Conservation (phyloP, 129 eudicot genomes). For the Mikania micrantha region DNA sequence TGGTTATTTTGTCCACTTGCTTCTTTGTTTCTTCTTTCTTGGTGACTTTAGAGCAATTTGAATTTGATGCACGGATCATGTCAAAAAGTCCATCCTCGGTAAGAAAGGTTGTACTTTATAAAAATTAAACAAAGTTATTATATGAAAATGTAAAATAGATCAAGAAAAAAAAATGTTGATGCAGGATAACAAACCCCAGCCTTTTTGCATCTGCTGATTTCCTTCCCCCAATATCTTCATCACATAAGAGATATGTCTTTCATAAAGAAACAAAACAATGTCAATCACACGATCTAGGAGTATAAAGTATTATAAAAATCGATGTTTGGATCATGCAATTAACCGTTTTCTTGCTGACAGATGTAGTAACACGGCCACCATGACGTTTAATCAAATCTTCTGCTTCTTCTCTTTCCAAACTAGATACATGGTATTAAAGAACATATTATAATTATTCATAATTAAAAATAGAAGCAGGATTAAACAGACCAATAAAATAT, state of each 20-base stretch:
- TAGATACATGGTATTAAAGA: constrained; percentile 25
- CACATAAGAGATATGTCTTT: constrained; percentile 89
- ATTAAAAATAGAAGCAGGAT: background rate
- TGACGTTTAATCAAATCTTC: constrained; percentile 90
- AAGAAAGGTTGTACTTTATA: constrained; percentile 59
- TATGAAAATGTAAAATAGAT: background rate
- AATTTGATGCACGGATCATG: constrained; percentile 69
- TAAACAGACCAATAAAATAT: background rate
- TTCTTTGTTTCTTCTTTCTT: constrained; percentile 33
- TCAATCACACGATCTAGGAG: constrained; percentile 12
- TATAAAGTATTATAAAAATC: background rate
- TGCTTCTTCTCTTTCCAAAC: constrained; percentile 99
- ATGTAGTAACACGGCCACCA: constrained; percentile 96
- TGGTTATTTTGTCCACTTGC: constrained; percentile 36
- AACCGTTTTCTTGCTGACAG: constrained; percentile 98
- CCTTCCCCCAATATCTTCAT: constrained; percentile 94
- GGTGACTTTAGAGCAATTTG: constrained; percentile 48
- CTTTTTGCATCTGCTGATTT: constrained; percentile 84
- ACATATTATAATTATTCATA: background rate
- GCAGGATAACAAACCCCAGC: constrained; percentile 59
- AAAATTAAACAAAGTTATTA: background rate
- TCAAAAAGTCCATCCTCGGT: constrained; percentile 94
- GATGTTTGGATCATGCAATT: constrained; percentile 3
- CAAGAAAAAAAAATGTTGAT: background rate
- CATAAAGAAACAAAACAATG: background rate